Conservation (phyloP, 148 eudicot genomes). For the Diospyros lotus region DNA sequence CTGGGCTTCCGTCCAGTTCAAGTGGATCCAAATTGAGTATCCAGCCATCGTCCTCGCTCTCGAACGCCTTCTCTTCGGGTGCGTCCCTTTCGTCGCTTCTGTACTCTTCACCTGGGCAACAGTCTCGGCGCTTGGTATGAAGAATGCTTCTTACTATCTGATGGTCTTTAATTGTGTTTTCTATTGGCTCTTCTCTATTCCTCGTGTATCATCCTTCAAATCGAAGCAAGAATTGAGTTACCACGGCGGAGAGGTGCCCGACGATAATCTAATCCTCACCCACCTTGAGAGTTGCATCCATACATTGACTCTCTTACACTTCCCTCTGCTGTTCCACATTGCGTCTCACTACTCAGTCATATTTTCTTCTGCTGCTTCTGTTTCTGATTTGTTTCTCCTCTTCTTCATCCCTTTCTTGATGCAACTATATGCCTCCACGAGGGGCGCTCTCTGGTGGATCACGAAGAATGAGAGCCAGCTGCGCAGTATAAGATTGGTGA, state of each 20-base stretch:
- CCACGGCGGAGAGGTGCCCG: slow-evolving; percentile 72
- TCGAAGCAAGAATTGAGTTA: slow-evolving; percentile 37
- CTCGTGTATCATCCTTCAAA: slow-evolving; percentile 73
- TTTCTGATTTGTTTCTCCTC: slow-evolving; percentile 65
- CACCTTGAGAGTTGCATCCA: slow-evolving; percentile 82
- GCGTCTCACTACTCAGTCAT: slow-evolving; percentile 58
- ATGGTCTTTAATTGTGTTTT: slow-evolving; percentile 65
- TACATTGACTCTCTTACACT: slow-evolving; percentile 53
- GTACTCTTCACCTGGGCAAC: slow-evolving; percentile 78
- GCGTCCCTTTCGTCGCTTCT: slow-evolving; percentile 52
- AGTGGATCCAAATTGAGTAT: slow-evolving; percentile 84
- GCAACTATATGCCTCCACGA: slow-evolving; percentile 75
- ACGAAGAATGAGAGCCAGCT: slow-evolving; percentile 58
- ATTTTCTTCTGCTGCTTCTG: slow-evolving; percentile 54
- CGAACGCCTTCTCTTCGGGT: slow-evolving; percentile 77
- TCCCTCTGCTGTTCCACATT: slow-evolving; percentile 67
- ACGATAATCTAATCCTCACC: slow-evolving; percentile 56
- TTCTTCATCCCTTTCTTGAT: slow-evolving; percentile 83
- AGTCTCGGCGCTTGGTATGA: slow-evolving; percentile 80
- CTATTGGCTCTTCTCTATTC: slow-evolving; percentile 83
- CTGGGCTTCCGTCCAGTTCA: slow-evolving; percentile 94
- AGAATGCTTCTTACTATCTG: slow-evolving; percentile 65
- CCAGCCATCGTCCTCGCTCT: slow-evolving; percentile 70
- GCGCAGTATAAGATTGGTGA: slow-evolving; percentile 55
- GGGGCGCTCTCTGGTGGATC: slow-evolving; percentile 91